Evolutionary conservation across 148 eudicot species (phyloP).

Genomic region (Diospyros kaki): DNA sequence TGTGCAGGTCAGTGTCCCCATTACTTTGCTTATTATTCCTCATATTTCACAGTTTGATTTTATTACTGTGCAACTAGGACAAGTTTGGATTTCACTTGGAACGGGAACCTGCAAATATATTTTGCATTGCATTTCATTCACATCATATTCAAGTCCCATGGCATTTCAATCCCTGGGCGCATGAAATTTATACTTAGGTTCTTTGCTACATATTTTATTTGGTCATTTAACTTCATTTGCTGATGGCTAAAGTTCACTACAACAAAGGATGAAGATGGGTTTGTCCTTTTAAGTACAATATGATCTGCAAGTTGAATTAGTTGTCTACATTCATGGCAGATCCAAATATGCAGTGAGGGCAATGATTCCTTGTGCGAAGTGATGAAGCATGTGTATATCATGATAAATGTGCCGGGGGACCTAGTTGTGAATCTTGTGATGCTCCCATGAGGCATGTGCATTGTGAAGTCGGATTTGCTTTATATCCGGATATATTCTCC

Average conservation of each 20-base stretch:
- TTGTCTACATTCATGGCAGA: not conserved
- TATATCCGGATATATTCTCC: not conserved
- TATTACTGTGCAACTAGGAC: not conserved
- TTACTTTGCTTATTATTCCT: no score
- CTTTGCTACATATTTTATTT: not conserved
- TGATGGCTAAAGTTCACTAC: not conserved
- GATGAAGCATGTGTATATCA: no score
- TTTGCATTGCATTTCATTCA: not conserved
- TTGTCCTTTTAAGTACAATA: not conserved
- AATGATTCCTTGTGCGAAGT: not conserved
- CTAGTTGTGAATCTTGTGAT: not conserved
- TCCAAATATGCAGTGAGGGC: not conserved
- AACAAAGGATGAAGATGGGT: not conserved
- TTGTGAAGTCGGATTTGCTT: not conserved
- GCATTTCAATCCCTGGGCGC: not conserved
- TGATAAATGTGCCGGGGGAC: no score
- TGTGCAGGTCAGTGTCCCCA: no score
- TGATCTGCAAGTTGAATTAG: not conserved
- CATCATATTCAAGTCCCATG: not conserved
- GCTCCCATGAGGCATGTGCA: not conserved
- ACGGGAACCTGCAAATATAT: not conserved
- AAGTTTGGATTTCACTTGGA: not conserved
- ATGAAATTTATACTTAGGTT: not conserved
- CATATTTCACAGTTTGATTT: no score
- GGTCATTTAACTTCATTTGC: constrained; percentile 1